These are phyloP conservation scores for Sedum album DNA, from an alignment of 164 flowering plant genomes.

Conservation along the genomic window DNA sequence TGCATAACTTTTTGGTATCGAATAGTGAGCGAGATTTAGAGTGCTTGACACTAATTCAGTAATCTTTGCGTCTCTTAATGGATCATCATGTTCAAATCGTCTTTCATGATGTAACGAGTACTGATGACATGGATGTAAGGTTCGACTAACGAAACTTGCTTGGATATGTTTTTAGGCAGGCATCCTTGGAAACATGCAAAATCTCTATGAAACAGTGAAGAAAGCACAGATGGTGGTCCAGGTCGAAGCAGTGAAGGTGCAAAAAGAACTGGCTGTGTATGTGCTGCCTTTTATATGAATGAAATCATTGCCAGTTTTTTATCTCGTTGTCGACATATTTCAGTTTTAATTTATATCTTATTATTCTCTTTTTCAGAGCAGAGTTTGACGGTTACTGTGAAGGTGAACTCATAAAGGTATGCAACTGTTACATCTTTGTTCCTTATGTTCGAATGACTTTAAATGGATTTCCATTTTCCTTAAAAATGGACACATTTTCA, in stretches of 20 bases:
- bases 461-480: no score
- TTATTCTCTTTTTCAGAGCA: conserved; percentile 40
- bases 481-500: neutral
- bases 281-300: conserved; percentile 13
- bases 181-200: conserved; percentile 83
- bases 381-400: conserved; percentile 97
- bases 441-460: neutral
- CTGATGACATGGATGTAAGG: neutral
- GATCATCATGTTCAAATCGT: no score
- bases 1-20: no score
- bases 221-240: conserved; percentile 96
- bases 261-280: conserved; percentile 92
- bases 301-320: neutral
- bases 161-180: conserved; percentile 53
- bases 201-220: conserved; percentile 81
- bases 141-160: neutral
- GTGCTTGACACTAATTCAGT: no score
- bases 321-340: neutral
- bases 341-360: conserved; percentile 10
- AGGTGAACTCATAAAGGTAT: conserved; percentile 82
- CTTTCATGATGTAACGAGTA: neutral
- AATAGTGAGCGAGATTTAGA: no score
- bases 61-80: neutral
- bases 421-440: neutral
- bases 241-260: conserved; percentile 94